Base-by-base conservation (phyloP, 345 rosid genomes). In the Moricandia arvensis region DNA sequence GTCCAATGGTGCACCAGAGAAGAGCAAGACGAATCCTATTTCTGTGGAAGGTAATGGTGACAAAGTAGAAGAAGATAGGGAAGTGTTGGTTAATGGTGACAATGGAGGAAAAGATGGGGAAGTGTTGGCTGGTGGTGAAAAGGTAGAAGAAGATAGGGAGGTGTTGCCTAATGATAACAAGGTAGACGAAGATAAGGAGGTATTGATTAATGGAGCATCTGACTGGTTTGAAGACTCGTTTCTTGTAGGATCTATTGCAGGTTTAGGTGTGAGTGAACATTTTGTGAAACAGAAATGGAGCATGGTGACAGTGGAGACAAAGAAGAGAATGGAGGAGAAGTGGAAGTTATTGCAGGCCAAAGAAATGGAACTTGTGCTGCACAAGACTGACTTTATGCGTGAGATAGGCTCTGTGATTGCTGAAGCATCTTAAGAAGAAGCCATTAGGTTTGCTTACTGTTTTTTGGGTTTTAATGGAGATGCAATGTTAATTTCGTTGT, bases 171-270 rank as follows among this genome's bases (percentile, higher is more conserved):
- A 34, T 11, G 64, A 11, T 35, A 0, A 57, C 13, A 31, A 34
- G 31, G 69, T 30, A 6, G 41, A 57, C 16, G 51, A 31, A 33
- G 65, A 57, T 1, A 33, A 34, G 6, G 47, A 61, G 0, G 45
- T 1, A 4, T 26, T n/a, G 37, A 11, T 1, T 2, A 3, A n/a
- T 41, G 55, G 13, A 63, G 18, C 8, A 47, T 17, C 34, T 59
- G 45, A 67, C 26, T 58, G 31, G 71, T 71, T 71, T 64, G 75
- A 63, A 7, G 49, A 17, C 5, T 68, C 76, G 1, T 57, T 59
- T 54, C 24, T 77, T 34, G 59, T 58, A 31, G 4, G 29, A 8
- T 26, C 8, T 0, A 57, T 71, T n/a, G 41, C 21, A 10, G n/a
- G 61, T 41, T 29, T 64, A 7, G 72, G 67, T 45, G 60, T 57